Percentiles rank a stretch among this genome's conserved stretches.
These are phyloP conservation scores for Ziziphus jujuba DNA, from an alignment of 306 rosid genomes.

Conservation along the genomic window DNA sequence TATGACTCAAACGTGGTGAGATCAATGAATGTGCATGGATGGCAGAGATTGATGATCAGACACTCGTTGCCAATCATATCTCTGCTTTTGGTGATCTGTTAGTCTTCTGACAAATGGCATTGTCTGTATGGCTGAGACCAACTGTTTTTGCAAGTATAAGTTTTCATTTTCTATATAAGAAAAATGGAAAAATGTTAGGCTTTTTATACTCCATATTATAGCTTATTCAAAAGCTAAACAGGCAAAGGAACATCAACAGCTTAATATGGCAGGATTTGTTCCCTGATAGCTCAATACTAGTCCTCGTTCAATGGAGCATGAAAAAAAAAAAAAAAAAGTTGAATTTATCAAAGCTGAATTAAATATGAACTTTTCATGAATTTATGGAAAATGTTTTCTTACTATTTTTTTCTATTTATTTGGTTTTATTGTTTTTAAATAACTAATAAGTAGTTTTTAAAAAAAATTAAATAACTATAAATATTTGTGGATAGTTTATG, in stretches of 20 bases:
- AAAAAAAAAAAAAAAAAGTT: too few relatives aligned
- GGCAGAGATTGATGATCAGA: neutral
- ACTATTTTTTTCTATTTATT: too few relatives aligned
- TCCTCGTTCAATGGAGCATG: slow-evolving; percentile 8
- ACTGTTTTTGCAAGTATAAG: neutral
- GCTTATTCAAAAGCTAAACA: neutral
- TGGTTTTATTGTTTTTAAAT: too few relatives aligned
- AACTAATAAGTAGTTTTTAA: too few relatives aligned
- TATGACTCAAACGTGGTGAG: neutral
- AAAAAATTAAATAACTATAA: too few relatives aligned
- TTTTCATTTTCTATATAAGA: neutral
- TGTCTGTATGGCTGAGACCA: neutral
- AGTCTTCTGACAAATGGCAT: slow-evolving; percentile 8
- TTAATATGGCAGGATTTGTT: slow-evolving; percentile 27
- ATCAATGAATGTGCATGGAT: neutral
- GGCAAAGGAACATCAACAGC: slow-evolving; percentile 12
- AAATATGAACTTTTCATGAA: too few relatives aligned
- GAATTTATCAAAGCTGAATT: too few relatives aligned
- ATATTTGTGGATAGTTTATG: too few relatives aligned
- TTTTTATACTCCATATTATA: neutral
- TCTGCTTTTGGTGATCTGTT: neutral
- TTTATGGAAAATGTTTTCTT: too few relatives aligned
- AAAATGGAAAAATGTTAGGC: neutral
- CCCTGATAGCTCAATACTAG: slow-evolving; percentile 3
- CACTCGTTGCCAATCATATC: neutral